Evolutionary conservation across 352 stramenopile species (phyloP).

Genomic region (Pythium scleroteichum): DNA sequence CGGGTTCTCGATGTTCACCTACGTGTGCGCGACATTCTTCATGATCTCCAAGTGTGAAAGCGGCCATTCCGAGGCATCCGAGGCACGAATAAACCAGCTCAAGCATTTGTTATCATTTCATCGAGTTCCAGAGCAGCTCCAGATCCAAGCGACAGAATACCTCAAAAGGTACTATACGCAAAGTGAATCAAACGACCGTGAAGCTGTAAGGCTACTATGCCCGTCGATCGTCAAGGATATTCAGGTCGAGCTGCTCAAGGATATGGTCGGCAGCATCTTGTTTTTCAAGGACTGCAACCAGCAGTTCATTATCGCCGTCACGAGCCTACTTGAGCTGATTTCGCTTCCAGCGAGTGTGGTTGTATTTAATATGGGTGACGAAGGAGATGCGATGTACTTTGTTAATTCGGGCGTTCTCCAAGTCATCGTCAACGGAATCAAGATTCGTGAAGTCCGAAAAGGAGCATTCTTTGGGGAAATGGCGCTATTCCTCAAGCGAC

Average conservation of each 20-base stretch:
- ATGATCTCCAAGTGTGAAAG: constrained; percentile 82
- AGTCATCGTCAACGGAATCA: constrained; percentile 58
- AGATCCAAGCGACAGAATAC: constrained; percentile 55
- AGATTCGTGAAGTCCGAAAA: constrained; percentile 60
- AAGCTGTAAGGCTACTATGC: constrained; percentile 58
- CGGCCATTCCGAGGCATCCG: constrained; percentile 42
- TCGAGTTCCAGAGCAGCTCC: constrained; percentile 47
- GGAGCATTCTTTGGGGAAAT: constrained; percentile 70
- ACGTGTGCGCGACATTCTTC: constrained; percentile 70
- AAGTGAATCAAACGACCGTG: constrained; percentile 67
- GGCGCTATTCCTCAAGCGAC: constrained; percentile 51
- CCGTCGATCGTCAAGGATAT: constrained; percentile 68
- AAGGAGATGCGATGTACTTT: constrained; percentile 69
- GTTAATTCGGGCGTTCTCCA: constrained; percentile 66
- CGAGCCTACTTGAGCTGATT: constrained; percentile 62
- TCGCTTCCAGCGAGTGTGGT: constrained; percentile 54
- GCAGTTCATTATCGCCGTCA: constrained; percentile 68
- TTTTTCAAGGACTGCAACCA: constrained; percentile 63
- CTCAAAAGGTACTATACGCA: constrained; percentile 61
- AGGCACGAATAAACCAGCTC: constrained; percentile 71
- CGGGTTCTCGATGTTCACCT: constrained; percentile 72
- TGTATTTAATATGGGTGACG: constrained; percentile 49
- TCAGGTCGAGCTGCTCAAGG: constrained; percentile 61
- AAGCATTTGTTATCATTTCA: constrained; percentile 74
- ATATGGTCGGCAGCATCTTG: constrained; percentile 50